phyloP scores from a whole-genome alignment of 495 filamentous ascomycete genomes.

The Neurospora sp. region DNA sequence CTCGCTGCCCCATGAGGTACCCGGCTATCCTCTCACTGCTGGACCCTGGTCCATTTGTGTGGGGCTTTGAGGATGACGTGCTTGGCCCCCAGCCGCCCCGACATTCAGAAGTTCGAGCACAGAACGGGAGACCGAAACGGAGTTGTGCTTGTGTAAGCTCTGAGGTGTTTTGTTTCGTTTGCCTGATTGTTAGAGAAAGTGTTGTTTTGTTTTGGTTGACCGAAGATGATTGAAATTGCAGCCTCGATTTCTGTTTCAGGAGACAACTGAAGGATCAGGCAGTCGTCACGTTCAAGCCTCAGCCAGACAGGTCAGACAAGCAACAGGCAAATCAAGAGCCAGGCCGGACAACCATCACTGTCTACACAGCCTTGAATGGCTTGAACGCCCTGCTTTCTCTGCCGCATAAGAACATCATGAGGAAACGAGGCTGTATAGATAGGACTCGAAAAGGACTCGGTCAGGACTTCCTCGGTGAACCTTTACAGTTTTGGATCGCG shows the following conservation, averaged over 20 bases:
- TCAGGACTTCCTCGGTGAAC: neutral
- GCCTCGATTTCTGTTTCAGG: neutral
- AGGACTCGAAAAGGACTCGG: neutral
- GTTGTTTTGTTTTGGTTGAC: neutral
- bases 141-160: neutral
- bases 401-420: neutral
- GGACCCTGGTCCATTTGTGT: neutral
- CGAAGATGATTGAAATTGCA: neutral
- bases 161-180: neutral
- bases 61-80: constrained; percentile 14
- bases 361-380: neutral
- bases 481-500: neutral
- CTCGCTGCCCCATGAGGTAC: neutral
- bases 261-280: neutral
- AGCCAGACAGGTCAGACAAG: neutral
- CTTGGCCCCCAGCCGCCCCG: neutral
- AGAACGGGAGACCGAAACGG: neutral
- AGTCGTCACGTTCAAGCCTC: neutral
- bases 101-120: neutral
- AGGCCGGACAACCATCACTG: neutral
- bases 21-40: neutral
- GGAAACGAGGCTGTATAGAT: neutral
- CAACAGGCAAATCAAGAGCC: neutral
- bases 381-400: neutral
- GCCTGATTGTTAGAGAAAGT: neutral